Conservation (phyloP, 2,329 filamentous ascomycete genomes). For the Daldinia eschscholtzii region DNA sequence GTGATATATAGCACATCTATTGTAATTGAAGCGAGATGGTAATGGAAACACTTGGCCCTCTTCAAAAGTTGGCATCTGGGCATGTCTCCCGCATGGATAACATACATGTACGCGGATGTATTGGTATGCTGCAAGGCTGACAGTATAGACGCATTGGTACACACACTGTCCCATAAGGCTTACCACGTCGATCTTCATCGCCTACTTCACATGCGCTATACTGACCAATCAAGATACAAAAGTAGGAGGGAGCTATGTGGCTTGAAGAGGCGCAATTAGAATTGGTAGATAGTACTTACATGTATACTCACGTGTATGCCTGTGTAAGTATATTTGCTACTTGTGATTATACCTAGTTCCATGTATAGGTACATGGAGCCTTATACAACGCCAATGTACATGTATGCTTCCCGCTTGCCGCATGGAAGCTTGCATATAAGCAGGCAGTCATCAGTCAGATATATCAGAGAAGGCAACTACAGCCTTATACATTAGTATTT, state of each 20-base stretch:
- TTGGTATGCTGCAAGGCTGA: neutral
- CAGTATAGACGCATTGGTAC: neutral
- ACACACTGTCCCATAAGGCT: slow-evolving; percentile 6
- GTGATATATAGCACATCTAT: neutral
- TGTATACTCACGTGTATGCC: neutral
- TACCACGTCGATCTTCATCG: neutral
- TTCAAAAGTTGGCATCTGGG: neutral
- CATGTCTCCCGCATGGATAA: neutral
- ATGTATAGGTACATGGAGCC: neutral
- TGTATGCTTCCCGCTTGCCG: neutral
- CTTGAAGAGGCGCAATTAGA: neutral
- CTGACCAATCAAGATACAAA: neutral
- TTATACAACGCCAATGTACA: neutral
- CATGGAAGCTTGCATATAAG: slow-evolving; percentile 17
- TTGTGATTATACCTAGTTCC: neutral
- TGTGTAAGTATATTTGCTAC: neutral
- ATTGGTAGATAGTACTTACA: neutral
- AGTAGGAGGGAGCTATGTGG: neutral
- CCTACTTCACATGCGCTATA: neutral
- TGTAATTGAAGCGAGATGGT: neutral
- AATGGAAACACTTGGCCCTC: slow-evolving; percentile 6
- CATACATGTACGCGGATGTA: neutral
- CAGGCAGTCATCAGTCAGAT: slow-evolving; percentile 20
- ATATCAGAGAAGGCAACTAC: slow-evolving; percentile 10
- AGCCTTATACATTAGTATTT: slow-evolving; percentile 4